Conservation (phyloP, 345 rosid species). For the Euphorbia peplus region DNA sequence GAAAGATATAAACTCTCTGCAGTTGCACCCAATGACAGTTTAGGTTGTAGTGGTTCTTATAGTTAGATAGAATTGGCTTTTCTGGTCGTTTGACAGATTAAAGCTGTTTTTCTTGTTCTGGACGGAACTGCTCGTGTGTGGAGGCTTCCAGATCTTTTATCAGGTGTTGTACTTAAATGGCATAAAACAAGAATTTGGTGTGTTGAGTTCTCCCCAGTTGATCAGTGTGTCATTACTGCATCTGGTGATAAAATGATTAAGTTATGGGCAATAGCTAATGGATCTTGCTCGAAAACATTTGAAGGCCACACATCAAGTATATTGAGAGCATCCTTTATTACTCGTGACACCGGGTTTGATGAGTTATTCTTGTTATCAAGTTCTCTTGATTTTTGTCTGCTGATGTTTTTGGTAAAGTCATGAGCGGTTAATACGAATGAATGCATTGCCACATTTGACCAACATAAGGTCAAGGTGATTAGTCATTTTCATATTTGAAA, state of each 20-base stretch:
- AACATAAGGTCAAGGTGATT: constrained; percentile 86
- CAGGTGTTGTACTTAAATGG: constrained; percentile 71
- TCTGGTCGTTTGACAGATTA: constrained; percentile 1
- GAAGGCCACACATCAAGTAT: constrained; percentile 97
- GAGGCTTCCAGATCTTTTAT: constrained; percentile 86
- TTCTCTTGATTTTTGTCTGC: constrained; percentile 33
- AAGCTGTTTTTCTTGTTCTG: constrained; percentile 31
- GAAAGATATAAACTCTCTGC: constrained; percentile 92
- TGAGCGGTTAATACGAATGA: constrained; percentile 86
- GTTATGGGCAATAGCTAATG: constrained; percentile 89
- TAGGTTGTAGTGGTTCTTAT: constrained; percentile 90
- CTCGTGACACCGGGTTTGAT: constrained; percentile 51
- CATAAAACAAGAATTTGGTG: constrained; percentile 96
- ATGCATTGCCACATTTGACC: constrained; percentile 88
- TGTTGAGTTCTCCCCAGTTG: constrained; percentile 94
- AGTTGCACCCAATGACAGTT: constrained; percentile 80
- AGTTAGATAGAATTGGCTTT: background rate
- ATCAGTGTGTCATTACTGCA: constrained; percentile 91
- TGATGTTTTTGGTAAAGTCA: constrained; percentile 89
- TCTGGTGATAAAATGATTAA: constrained; percentile 91
- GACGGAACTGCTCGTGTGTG: constrained; percentile 95
- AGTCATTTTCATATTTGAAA: background rate
- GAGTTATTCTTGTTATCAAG: constrained; percentile 5
- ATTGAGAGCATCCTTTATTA: constrained; percentile 76
- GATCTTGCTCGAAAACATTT: constrained; percentile 91